A percentile compares a stretch with the other conserved stretches of the same genome.
phyloP scores from a whole-genome alignment of 2,329 filamentous ascomycete genomes.

The Thielaviopsis musarum region DNA sequence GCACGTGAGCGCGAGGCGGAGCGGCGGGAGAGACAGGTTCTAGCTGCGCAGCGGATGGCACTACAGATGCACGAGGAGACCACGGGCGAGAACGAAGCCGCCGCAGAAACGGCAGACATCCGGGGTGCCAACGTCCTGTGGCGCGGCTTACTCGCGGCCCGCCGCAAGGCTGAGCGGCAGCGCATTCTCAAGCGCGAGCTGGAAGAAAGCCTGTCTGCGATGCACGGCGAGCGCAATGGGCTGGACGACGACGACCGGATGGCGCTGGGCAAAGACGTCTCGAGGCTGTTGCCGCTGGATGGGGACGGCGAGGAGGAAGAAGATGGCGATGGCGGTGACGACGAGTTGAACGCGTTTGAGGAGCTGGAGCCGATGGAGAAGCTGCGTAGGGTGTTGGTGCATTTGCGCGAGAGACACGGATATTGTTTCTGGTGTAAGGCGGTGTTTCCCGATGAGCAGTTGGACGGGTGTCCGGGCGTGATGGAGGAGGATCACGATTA shows the following conservation, averaged over 20 bases:
- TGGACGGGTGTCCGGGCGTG: slow-evolving; percentile 80
- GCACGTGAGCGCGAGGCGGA: slow-evolving; percentile 52
- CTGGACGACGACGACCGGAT: slow-evolving; percentile 51
- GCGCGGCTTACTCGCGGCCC: slow-evolving; percentile 52
- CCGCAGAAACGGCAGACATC: slow-evolving; percentile 15
- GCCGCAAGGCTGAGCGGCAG: slow-evolving; percentile 55
- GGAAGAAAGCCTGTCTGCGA: slow-evolving; percentile 40
- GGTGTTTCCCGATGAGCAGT: slow-evolving; percentile 50
- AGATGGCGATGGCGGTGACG: slow-evolving; percentile 65
- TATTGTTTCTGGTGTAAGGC: slow-evolving; percentile 98
- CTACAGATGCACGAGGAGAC: slow-evolving; percentile 55
- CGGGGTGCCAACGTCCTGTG: slow-evolving; percentile 54
- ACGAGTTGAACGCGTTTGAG: slow-evolving; percentile 67
- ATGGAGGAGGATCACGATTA: slow-evolving; percentile 67
- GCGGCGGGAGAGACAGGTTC: slow-evolving; percentile 50
- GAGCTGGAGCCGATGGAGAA: slow-evolving; percentile 48
- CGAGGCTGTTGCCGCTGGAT: slow-evolving; percentile 42
- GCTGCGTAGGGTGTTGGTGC: slow-evolving; percentile 46
- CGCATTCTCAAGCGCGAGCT: slow-evolving; percentile 47
- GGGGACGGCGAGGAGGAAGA: slow-evolving; percentile 52
- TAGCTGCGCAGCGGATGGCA: slow-evolving; percentile 66
- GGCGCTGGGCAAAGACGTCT: slow-evolving; percentile 44
- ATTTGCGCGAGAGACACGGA: slow-evolving; percentile 51
- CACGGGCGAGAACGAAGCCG: background rate
- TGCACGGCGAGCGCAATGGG: slow-evolving; percentile 21